phyloP scores from a whole-genome alignment of 768 basidiomycete genomes.

The Neoboletus magnificus region DNA sequence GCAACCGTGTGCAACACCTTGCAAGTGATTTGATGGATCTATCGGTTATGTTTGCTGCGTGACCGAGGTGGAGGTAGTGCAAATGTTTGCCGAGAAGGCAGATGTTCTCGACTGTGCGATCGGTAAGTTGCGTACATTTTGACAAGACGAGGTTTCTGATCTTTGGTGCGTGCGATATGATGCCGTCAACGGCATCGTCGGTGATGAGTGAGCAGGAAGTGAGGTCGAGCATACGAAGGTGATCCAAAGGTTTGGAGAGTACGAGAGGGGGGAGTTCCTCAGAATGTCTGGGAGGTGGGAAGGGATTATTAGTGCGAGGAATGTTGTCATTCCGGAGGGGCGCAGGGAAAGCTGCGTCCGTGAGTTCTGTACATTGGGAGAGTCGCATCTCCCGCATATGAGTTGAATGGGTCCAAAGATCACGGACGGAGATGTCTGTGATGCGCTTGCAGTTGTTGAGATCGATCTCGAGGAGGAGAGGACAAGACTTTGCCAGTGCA shows the following conservation, averaged over 20 bases:
- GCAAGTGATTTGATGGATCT: slow-evolving; percentile 80
- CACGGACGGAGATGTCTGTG: slow-evolving; percentile 73
- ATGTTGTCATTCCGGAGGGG: slow-evolving; percentile 42
- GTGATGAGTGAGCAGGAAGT: slow-evolving; percentile 81
- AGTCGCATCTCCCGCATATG: slow-evolving; percentile 92
- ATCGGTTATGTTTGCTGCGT: slow-evolving; percentile 88
- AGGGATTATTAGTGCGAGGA: slow-evolving; percentile 41
- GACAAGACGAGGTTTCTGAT: slow-evolving; percentile 85
- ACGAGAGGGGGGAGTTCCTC: slow-evolving; percentile 65
- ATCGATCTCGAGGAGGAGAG: slow-evolving; percentile 91
- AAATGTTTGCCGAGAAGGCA: slow-evolving; percentile 86
- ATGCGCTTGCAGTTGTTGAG: slow-evolving; percentile 79
- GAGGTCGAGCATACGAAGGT: slow-evolving; percentile 89
- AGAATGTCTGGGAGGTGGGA: slow-evolving; percentile 34
- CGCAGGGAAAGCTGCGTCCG: slow-evolving; percentile 84
- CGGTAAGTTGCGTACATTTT: slow-evolving; percentile 78
- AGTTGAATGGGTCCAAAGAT: slow-evolving; percentile 75
- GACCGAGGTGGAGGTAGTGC: slow-evolving; percentile 94
- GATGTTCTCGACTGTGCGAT: slow-evolving; percentile 78
- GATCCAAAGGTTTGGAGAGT: slow-evolving; percentile 64
- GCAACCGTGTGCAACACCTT: slow-evolving; percentile 79
- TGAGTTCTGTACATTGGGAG: slow-evolving; percentile 72
- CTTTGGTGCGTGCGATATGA: slow-evolving; percentile 75
- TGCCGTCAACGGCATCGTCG: slow-evolving; percentile 80
- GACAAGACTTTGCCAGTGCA: slow-evolving; percentile 72